Evolutionary conservation across 352 stramenopile species (phyloP).

Genomic region (Nothophytophthora sp.): DNA sequence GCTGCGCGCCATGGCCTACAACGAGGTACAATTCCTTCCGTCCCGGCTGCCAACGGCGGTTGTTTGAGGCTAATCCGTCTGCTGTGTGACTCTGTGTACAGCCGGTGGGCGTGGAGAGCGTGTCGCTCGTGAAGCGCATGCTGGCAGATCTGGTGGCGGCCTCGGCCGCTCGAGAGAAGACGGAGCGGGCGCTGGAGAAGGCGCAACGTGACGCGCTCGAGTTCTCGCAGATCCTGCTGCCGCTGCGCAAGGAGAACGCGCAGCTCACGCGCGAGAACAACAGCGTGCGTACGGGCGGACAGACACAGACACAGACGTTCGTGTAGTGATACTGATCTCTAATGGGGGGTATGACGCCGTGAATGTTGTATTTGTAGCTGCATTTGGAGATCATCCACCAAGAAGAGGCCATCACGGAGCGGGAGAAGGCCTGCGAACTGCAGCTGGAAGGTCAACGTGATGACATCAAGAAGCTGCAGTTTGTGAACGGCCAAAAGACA

Average conservation of each 20-base stretch:
- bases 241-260: slow-evolving; percentile 79
- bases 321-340: background rate
- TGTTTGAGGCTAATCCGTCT: background rate
- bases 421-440: slow-evolving; percentile 63
- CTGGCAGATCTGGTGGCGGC: slow-evolving; percentile 49
- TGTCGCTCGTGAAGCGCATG: slow-evolving; percentile 54
- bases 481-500: slow-evolving; percentile 57
- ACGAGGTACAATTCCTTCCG: slow-evolving; percentile 33
- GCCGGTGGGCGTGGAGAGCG: slow-evolving; percentile 64
- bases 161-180: slow-evolving; percentile 27
- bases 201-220: slow-evolving; percentile 61
- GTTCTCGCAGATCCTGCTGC: slow-evolving; percentile 65
- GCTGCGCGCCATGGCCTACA: slow-evolving; percentile 61
- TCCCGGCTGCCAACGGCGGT: background rate
- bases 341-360: background rate
- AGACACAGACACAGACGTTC: too few species aligned
- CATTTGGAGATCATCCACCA: slow-evolving; percentile 84
- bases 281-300: slow-evolving; percentile 35
- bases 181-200: slow-evolving; percentile 52
- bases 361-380: slow-evolving; percentile 31
- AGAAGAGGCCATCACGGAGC: slow-evolving; percentile 68
- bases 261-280: slow-evolving; percentile 78
- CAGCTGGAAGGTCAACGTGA: slow-evolving; percentile 72
- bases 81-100: slow-evolving; percentile 7
- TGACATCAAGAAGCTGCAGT: slow-evolving; percentile 72